These are phyloP conservation scores for Colletotrichum falcatum DNA, from an alignment of 2,329 filamentous ascomycete species.

Conservation along the genomic window DNA sequence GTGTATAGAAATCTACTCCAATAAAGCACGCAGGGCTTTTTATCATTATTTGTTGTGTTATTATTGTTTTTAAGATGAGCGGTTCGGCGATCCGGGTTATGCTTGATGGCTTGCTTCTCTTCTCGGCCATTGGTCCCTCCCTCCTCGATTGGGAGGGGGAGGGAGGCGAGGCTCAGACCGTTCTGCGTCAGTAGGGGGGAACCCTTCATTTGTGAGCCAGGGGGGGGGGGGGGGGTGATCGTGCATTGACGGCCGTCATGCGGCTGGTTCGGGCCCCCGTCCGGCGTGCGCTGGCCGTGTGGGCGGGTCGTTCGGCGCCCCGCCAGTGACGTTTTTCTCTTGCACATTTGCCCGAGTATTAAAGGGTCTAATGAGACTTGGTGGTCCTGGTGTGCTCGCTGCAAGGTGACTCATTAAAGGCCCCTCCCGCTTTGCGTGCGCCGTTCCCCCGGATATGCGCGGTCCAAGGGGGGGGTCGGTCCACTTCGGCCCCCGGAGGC, in stretches of 20 bases:
- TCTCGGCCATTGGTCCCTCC: not conserved
- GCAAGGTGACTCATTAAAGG: not conserved
- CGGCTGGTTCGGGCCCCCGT: not conserved
- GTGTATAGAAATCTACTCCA: not conserved
- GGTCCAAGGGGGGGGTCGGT: not conserved
- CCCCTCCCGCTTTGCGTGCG: not conserved
- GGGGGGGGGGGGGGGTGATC: not conserved
- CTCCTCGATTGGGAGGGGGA: too few species aligned
- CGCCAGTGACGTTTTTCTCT: not conserved
- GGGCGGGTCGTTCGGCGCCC: not conserved
- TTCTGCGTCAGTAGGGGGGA: too few species aligned
- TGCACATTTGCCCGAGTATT: not conserved
- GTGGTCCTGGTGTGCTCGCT: not conserved
- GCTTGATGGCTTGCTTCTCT: not conserved
- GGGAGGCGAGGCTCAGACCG: too few species aligned
- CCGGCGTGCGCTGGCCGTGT: not conserved
- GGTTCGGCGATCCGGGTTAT: not conserved
- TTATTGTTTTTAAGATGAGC: not conserved
- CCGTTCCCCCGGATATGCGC: not conserved
- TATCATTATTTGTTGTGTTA: not conserved
- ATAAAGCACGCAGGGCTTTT: not conserved
- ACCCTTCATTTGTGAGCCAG: not conserved
- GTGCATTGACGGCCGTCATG: slow-evolving; percentile 26
- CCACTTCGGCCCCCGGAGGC: not conserved
- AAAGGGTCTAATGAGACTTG: not conserved